Evolutionary conservation across 2,329 filamentous ascomycete genomes (phyloP).

Genomic region (Neocatenulostroma microsporum): DNA sequence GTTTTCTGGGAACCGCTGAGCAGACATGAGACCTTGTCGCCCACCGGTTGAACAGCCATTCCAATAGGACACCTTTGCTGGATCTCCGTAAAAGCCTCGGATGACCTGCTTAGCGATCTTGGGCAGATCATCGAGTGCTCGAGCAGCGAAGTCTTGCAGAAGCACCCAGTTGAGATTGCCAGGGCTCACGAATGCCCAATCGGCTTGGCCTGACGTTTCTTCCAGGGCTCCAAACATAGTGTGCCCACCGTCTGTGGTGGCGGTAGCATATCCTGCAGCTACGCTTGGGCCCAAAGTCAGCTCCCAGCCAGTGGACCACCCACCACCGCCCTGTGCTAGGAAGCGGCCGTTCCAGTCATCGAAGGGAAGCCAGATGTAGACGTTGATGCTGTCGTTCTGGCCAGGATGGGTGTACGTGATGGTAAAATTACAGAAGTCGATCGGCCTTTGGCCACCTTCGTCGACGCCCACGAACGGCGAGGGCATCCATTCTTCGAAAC

Average conservation of each 20-base stretch:
- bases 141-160: conserved; percentile 28
- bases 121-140: conserved; percentile 27
- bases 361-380: conserved; percentile 27
- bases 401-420: conserved; percentile 34
- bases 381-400: conserved; percentile 28
- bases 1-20: conserved; percentile 31
- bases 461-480: not conserved
- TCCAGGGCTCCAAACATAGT: not conserved
- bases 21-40: conserved; percentile 31
- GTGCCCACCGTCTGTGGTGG: conserved; percentile 24
- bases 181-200: conserved; percentile 16
- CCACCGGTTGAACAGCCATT: conserved; percentile 34
- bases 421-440: conserved; percentile 29
- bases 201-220: not conserved
- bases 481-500: conserved; percentile 3
- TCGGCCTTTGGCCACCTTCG: not conserved
- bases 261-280: conserved; percentile 20
- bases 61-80: conserved; percentile 31
- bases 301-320: conserved; percentile 33
- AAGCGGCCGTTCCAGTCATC: conserved; percentile 31
- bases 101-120: conserved; percentile 26
- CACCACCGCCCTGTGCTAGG: conserved; percentile 10
- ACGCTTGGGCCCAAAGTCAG: conserved; percentile 24
- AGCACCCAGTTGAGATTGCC: conserved; percentile 28
- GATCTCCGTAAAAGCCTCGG: conserved; percentile 25